Evolutionary conservation across 495 filamentous ascomycete genomes (phyloP).

Genomic region (Mycothermus thermophilus): DNA sequence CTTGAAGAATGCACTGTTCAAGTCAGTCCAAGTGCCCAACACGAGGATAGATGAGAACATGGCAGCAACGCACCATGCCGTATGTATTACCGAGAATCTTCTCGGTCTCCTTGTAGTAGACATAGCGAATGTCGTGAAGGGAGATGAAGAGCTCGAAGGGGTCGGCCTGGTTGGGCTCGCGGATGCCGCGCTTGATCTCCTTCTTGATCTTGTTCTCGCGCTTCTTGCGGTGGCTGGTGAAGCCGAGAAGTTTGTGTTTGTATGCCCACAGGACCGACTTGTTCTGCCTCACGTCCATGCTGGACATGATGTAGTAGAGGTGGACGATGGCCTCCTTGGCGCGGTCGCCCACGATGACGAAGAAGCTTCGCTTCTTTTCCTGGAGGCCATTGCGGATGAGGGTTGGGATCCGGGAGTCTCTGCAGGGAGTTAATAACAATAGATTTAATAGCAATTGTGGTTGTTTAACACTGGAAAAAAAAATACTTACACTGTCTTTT

Average conservation of each 20-base stretch:
- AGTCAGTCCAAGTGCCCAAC: conserved; percentile 7
- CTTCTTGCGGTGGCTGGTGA: conserved; percentile 89
- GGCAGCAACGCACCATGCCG: conserved; percentile 54
- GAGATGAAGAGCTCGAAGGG: conserved; percentile 97
- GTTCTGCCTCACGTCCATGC: conserved; percentile 82
- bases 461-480: neutral
- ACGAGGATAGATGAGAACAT: neutral
- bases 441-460: neutral
- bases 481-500: conserved; percentile 43
- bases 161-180: conserved; percentile 91
- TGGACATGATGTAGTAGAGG: conserved; percentile 86
- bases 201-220: conserved; percentile 95
- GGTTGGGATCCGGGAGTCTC: conserved; percentile 89
- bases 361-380: conserved; percentile 95
- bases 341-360: conserved; percentile 89
- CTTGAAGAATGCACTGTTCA: conserved; percentile 69
- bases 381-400: conserved; percentile 92
- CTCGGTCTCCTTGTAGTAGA: conserved; percentile 99
- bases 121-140: conserved; percentile 92
- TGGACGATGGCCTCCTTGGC: conserved; percentile 96
- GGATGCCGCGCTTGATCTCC: conserved; percentile 88
- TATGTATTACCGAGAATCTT: conserved; percentile 98
- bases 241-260: conserved; percentile 91
- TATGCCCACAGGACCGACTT: conserved; percentile 99
- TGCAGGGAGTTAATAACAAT: conserved; percentile 17